Evolutionary conservation across 148 eudicot species (phyloP).

Genomic region (Camellia sinensis): DNA sequence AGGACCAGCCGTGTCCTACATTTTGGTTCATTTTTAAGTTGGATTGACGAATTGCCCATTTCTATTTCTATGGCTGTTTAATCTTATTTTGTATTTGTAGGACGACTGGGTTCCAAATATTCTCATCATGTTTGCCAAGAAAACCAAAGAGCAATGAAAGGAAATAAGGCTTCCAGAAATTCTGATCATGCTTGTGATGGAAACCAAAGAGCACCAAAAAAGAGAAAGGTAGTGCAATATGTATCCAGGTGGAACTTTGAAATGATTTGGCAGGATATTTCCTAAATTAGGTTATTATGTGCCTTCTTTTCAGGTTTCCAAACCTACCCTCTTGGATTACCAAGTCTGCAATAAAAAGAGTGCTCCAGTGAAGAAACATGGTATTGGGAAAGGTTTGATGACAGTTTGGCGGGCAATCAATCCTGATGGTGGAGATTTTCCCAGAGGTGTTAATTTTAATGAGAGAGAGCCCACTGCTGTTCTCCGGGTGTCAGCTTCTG

Average conservation of each 20-base stretch:
- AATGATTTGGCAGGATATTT: slow-evolving; percentile 6
- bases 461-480: slow-evolving; percentile 13
- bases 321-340: slow-evolving; percentile 25
- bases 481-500: slow-evolving; percentile 14
- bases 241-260: neutral
- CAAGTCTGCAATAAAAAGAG: slow-evolving; percentile 26
- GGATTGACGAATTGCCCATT: neutral
- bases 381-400: slow-evolving; percentile 87
- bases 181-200: slow-evolving; percentile 34
- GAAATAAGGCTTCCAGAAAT: slow-evolving; percentile 28
- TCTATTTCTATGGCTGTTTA: neutral
- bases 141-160: slow-evolving; percentile 36
- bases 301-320: slow-evolving; percentile 35
- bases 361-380: slow-evolving; percentile 55
- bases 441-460: slow-evolving; percentile 25
- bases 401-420: slow-evolving; percentile 49
- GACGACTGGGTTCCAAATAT: slow-evolving; percentile 34
- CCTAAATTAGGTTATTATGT: slow-evolving; percentile 7
- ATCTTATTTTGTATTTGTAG: slow-evolving; percentile 7
- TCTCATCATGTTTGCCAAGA: slow-evolving; percentile 36
- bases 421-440: slow-evolving; percentile 41
- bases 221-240: slow-evolving; percentile 56
- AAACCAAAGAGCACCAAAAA: slow-evolving; percentile 42
- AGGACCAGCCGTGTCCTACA: neutral
- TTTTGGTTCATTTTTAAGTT: neutral